These are phyloP conservation scores for Tinospora cordifolia DNA, from an alignment of 164 flowering plant species.

Conservation along the genomic window DNA sequence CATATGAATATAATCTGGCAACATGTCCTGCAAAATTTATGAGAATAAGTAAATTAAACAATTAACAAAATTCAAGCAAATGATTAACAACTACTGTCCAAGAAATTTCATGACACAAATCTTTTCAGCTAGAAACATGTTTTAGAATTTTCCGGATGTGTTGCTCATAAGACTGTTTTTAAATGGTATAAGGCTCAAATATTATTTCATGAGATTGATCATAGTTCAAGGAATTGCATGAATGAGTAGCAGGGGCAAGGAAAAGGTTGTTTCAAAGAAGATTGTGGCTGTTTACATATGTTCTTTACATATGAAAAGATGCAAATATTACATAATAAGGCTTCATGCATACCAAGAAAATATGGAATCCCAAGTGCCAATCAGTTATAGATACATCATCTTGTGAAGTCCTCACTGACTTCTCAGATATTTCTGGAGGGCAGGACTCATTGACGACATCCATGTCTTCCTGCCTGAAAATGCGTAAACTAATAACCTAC, in stretches of 20 bases:
- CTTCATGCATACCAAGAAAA: slow-evolving; percentile 58
- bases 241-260: neutral
- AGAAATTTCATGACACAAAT: neutral
- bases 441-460: slow-evolving; percentile 46
- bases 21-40: slow-evolving; percentile 72
- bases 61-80: neutral
- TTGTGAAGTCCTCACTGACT: slow-evolving; percentile 46
- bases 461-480: slow-evolving; percentile 68
- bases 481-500: slow-evolving; percentile 8
- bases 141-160: no score
- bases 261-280: neutral
- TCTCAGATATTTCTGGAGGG: slow-evolving; percentile 37
- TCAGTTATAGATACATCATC: slow-evolving; percentile 66
- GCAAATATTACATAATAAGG: neutral
- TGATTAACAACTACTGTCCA: neutral
- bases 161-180: neutral
- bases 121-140: neutral
- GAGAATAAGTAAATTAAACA: neutral
- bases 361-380: slow-evolving; percentile 91
- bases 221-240: neutral
- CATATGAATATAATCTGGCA: slow-evolving; percentile 89
- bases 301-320: slow-evolving; percentile 4
- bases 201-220: neutral
- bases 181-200: neutral
- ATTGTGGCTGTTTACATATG: neutral